These are phyloP conservation scores for Arxiozyma slooffiae DNA, from an alignment of 1,139 yeast genomes.

Conservation along the genomic window DNA sequence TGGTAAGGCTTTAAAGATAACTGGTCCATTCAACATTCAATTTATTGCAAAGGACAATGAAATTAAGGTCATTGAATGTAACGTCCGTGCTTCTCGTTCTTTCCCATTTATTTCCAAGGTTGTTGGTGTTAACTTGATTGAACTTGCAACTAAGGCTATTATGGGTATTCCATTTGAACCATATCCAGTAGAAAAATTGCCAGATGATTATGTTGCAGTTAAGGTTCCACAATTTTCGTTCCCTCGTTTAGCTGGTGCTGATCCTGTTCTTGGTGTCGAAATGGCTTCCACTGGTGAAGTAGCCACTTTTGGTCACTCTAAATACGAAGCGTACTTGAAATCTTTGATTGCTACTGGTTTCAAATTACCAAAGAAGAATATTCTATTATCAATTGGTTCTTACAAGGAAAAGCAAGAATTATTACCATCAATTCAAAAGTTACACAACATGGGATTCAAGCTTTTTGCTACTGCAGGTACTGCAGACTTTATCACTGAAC, in stretches of 20 bases:
- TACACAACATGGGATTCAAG: slow-evolving; percentile 76
- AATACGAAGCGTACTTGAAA: slow-evolving; percentile 94
- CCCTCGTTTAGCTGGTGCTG: slow-evolving; percentile 97
- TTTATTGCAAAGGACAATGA: slow-evolving; percentile 87
- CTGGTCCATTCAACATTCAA: slow-evolving; percentile 98
- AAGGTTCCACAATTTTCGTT: slow-evolving; percentile 98
- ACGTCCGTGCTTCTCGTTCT: slow-evolving; percentile 95
- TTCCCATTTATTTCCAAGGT: slow-evolving; percentile 98
- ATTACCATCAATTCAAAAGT: slow-evolving; percentile 74
- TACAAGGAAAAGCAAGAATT: slow-evolving; percentile 92
- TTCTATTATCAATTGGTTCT: slow-evolving; percentile 91
- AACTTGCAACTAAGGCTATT: slow-evolving; percentile 94
- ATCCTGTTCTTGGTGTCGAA: slow-evolving; percentile 96
- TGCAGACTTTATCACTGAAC: slow-evolving; percentile 95
- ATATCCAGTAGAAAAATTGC: slow-evolving; percentile 80
- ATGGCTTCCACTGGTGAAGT: slow-evolving; percentile 99
- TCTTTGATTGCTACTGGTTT: slow-evolving; percentile 92
- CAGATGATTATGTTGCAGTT: slow-evolving; percentile 90
- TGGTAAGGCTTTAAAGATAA: slow-evolving; percentile 88
- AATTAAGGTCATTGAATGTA: slow-evolving; percentile 96
- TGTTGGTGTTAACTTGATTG: slow-evolving; percentile 92
- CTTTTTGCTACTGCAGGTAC: slow-evolving; percentile 98
- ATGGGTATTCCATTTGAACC: slow-evolving; percentile 82
- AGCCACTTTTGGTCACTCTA: slow-evolving; percentile 92
- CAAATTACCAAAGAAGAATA: slow-evolving; percentile 89